phyloP scores from a whole-genome alignment of 805 yeast genomes.

The Candida namnaoensis region DNA sequence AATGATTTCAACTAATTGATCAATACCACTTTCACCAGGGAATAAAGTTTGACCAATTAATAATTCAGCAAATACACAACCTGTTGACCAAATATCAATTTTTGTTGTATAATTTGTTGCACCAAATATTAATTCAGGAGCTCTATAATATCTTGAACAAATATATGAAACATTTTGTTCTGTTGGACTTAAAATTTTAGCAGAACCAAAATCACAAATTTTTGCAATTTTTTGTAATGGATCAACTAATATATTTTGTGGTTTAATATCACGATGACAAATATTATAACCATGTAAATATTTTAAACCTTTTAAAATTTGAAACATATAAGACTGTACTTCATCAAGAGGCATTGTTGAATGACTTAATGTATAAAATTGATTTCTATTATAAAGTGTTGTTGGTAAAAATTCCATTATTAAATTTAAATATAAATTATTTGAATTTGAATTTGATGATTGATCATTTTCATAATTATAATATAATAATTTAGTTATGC shows the following conservation, averaged over 20 bases:
- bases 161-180: conserved; percentile 96
- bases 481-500: conserved; percentile 81
- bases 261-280: conserved; percentile 92
- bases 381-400: conserved; percentile 84
- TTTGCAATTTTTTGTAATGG: conserved; percentile 80
- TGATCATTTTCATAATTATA: conserved; percentile 73
- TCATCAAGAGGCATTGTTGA: conserved; percentile 83
- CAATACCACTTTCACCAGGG: conserved; percentile 97
- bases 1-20: conserved; percentile 93
- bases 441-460: not conserved
- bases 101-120: conserved; percentile 95
- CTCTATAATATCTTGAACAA: conserved; percentile 93
- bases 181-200: conserved; percentile 78
- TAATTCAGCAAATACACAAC: conserved; percentile 97
- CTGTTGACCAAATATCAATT: conserved; percentile 96
- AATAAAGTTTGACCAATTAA: conserved; percentile 92
- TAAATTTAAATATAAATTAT: conserved; percentile 78
- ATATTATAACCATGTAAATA: conserved; percentile 70
- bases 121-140: conserved; percentile 96
- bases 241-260: conserved; percentile 81
- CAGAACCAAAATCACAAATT: conserved; percentile 94
- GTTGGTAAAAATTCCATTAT: conserved; percentile 94
- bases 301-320: conserved; percentile 68
- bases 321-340: conserved; percentile 76
- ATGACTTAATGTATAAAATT: conserved; percentile 70